Conservation (phyloP, 352 stramenopile genomes). For the Phytophthora tentaculata region DNA sequence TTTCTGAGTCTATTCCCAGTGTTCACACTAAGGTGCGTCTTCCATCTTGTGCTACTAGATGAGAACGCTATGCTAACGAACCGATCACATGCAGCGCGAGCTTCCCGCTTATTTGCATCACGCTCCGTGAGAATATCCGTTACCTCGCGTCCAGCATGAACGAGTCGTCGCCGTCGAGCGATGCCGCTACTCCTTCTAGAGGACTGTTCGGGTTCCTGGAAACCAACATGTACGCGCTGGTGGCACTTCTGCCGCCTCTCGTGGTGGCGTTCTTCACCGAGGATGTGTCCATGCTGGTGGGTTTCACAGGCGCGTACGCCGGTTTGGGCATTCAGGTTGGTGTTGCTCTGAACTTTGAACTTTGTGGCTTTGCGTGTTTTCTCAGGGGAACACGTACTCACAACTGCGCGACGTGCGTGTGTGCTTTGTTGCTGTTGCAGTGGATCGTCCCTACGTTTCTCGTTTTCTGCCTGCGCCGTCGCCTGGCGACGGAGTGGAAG, state of each 20-base stretch:
- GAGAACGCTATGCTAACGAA: constrained; percentile 25
- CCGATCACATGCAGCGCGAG: constrained; percentile 54
- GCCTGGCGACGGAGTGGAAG: constrained; percentile 51
- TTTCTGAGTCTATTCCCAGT: constrained; percentile 90
- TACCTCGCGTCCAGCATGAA: constrained; percentile 66
- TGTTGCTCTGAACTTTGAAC: constrained; percentile 8
- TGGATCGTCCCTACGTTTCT: constrained; percentile 86
- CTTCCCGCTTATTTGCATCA: constrained; percentile 89
- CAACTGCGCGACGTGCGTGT: constrained; percentile 35
- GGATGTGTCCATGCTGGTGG: constrained; percentile 89
- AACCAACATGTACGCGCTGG: constrained; percentile 71
- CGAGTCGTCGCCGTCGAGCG: constrained; percentile 25
- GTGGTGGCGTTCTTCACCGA: constrained; percentile 88
- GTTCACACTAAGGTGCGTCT: constrained; percentile 77
- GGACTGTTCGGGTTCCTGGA: constrained; percentile 51
- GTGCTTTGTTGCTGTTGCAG: constrained; percentile 46
- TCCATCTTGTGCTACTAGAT: constrained; percentile 7
- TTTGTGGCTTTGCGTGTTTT: constrained; percentile 34
- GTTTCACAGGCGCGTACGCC: constrained; percentile 86
- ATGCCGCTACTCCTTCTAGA: constrained; percentile 21
- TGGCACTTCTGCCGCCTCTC: constrained; percentile 79
- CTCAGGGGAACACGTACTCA: constrained; percentile 37
- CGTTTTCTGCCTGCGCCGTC: constrained; percentile 72
- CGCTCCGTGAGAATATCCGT: constrained; percentile 82
- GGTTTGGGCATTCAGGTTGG: constrained; percentile 85